Evolutionary conservation across 1,139 yeast genomes (phyloP).

Genomic region (Candida smagusa): DNA sequence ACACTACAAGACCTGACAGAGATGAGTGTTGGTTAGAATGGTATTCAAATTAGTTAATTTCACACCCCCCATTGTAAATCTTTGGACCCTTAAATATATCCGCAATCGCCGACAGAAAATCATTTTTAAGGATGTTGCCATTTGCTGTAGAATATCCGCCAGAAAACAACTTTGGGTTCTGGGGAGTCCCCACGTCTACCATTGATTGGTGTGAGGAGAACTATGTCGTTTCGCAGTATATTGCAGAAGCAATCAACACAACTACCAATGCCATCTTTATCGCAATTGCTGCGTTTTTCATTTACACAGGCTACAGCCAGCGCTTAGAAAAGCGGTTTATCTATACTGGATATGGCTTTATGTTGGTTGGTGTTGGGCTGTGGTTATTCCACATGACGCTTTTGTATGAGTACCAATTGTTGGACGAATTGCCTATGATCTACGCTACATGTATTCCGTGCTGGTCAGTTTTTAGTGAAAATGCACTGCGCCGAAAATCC

Average conservation of each 20-base stretch:
- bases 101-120: no score
- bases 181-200: constrained; percentile 61
- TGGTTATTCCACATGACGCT: constrained; percentile 97
- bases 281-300: constrained; percentile 62
- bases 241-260: constrained; percentile 89
- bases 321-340: constrained; percentile 67
- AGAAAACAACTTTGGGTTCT: constrained; percentile 40
- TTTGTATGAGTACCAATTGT: constrained; percentile 78
- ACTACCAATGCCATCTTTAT: constrained; percentile 72
- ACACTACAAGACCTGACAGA: constrained; percentile 48
- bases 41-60: constrained; percentile 15
- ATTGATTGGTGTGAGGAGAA: constrained; percentile 98
- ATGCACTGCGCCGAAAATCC: constrained; percentile 36
- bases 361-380: constrained; percentile 85
- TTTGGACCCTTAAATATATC: no score
- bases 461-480: constrained; percentile 81
- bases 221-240: constrained; percentile 76
- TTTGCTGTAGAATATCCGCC: constrained; percentile 46
- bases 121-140: constrained; percentile 34
- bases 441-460: constrained; percentile 95
- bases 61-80: no score
- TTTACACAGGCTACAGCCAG: constrained; percentile 57
- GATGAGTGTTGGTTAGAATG: constrained; percentile 54
- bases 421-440: constrained; percentile 97
- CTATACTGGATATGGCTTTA: constrained; percentile 72